phyloP scores from a whole-genome alignment of 495 filamentous ascomycete species.

The Aspergillus sclerotioniger region DNA sequence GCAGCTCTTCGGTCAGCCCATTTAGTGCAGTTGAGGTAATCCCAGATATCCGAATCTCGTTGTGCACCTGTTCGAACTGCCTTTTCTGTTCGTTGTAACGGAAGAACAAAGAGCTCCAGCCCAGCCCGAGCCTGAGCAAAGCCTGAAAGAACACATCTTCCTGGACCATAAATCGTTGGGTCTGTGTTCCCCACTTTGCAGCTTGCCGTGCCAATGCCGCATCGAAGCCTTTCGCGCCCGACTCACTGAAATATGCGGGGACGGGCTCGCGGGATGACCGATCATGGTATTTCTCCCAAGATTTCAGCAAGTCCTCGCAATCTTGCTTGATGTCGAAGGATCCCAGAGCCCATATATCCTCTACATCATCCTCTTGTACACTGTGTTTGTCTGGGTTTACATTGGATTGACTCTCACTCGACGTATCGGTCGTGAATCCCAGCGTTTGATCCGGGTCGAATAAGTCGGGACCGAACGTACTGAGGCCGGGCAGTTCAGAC shows the following conservation, averaged over 20 bases:
- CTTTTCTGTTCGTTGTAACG: conserved; percentile 56
- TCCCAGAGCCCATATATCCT: conserved; percentile 57
- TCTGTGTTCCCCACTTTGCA: conserved; percentile 5
- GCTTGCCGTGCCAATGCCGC: conserved; percentile 49
- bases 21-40: conserved; percentile 57
- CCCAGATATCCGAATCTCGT: conserved; percentile 65
- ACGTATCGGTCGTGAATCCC: conserved; percentile 29
- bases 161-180: conserved; percentile 25
- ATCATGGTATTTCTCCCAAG: conserved; percentile 70
- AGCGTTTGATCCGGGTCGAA: conserved; percentile 14
- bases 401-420: conserved; percentile 29
- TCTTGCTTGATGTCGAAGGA: conserved; percentile 12
- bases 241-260: conserved; percentile 73
- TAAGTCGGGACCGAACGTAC: conserved; percentile 30
- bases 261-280: conserved; percentile 37
- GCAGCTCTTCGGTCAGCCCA: conserved; percentile 51
- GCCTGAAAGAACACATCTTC: conserved; percentile 56
- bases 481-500: conserved; percentile 30
- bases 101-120: conserved; percentile 79
- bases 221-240: conserved; percentile 71
- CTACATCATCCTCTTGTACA: conserved; percentile 21
- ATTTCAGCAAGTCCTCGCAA: conserved; percentile 48
- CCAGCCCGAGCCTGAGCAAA: conserved; percentile 71
- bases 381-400: conserved; percentile 12
- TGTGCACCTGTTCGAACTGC: conserved; percentile 56